Evolutionary conservation across 805 yeast genomes (phyloP), one percentile per base, ranked within the genome.

Genomic region (Yamadazyma kitorensis): DNA sequence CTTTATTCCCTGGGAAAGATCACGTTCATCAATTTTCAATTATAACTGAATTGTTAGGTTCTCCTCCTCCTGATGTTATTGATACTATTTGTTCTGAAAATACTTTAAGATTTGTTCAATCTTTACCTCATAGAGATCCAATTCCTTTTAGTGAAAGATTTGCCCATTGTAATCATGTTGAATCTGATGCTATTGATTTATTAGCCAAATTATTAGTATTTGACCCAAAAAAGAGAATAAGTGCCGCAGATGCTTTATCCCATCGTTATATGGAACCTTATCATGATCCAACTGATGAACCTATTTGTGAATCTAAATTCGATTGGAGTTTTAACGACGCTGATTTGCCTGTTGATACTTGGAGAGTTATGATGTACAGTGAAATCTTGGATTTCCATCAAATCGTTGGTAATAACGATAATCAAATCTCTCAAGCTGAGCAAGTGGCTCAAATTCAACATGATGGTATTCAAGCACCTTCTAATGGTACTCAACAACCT

Each of bases 301-400:
- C 99, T 1, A 83, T 77, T 4, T 96, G 98, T 19, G 86, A 80
- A 31, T 86, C 83, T 47, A 84, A 83, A 57, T 93, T 93, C 52
- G 98, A 93, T 62, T 93, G 99, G 99, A 82, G 93, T 52, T 91
- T 91, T 61, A 91, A 93, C 59, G 98, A 94, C 49, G 98, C 96
- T 0, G 98, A 91, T 61, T 72, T 91, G 50, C 97, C 98, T 3
- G 93, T 93, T 12, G 98, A 93, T 54, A 87, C 96, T 10, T 91
- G 98, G 98, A 80, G 95, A 66, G 95, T 88, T 13, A 91, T 93
- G 98, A 91, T 93, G 96, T 93, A 93, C 64, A 83, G 95, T 34
- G 98, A 91, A 64, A 93, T 91, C 43, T 70, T 93, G 47, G 97
- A 91, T 58, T 91, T 88, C 75, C 98, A 91, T 61, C 95, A 88